Conservation (phyloP, 106 monocot genomes). For the Platanthera guangdongensis region DNA sequence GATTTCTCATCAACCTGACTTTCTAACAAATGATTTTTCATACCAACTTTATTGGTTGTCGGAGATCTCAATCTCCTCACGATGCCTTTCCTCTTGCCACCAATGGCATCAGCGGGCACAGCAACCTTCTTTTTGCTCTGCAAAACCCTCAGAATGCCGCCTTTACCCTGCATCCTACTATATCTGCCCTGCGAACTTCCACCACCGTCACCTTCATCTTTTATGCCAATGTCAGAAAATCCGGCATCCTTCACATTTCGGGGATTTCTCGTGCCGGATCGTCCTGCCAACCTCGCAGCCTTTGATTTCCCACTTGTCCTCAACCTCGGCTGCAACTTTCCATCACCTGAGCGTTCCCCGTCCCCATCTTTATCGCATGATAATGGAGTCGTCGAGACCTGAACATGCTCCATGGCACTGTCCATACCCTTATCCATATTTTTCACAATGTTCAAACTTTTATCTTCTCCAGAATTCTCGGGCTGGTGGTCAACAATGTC, state of each 20-base stretch:
- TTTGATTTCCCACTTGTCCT: background rate
- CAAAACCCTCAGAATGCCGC: constrained; percentile 1
- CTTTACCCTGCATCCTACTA: background rate
- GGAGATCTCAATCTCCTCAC: background rate
- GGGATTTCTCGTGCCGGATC: background rate
- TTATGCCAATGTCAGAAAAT: background rate
- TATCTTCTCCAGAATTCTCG: background rate
- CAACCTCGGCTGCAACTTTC: background rate
- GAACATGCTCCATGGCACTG: background rate
- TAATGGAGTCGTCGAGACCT: background rate
- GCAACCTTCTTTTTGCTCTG: background rate
- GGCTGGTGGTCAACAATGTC: background rate
- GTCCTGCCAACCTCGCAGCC: background rate
- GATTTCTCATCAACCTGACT: background rate
- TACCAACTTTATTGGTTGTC: background rate
- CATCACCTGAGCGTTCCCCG: background rate
- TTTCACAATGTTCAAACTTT: background rate
- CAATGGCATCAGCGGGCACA: background rate
- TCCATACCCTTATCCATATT: background rate
- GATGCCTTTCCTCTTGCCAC: background rate
- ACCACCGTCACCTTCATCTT: background rate
- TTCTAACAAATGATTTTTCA: background rate
- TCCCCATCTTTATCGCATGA: background rate
- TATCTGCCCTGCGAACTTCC: background rate
- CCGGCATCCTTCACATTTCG: constrained; percentile 3